A percentile compares a stretch with the other conserved stretches of the same genome.
Conservation (phyloP, 2,329 filamentous ascomycete species). For the Pseudocercospora eumusae region DNA sequence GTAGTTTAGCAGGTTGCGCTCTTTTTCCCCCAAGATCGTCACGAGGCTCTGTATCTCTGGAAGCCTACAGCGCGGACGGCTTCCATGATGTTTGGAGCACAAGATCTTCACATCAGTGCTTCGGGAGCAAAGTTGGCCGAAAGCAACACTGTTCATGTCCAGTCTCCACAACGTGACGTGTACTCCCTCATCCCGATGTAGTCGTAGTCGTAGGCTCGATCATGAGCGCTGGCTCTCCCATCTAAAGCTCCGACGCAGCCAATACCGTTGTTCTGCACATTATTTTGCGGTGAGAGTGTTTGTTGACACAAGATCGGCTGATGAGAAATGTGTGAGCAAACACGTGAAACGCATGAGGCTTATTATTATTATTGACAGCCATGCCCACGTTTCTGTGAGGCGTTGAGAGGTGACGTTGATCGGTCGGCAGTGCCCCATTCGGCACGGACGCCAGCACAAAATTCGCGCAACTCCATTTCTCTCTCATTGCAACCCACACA, state of each 20-base stretch:
- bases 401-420: conserved; percentile 2
- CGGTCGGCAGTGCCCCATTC: background rate
- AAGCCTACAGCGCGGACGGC: background rate
- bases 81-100: background rate
- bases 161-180: background rate
- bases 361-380: background rate
- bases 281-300: background rate
- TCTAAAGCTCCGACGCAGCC: background rate
- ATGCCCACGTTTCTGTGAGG: conserved; percentile 1
- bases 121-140: background rate
- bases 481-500: background rate
- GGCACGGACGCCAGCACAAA: background rate
- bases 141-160: background rate
- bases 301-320: conserved; percentile 4
- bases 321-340: background rate
- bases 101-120: background rate
- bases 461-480: conserved; percentile 2
- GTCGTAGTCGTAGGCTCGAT: background rate
- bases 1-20: background rate
- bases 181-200: background rate
- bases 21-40: background rate
- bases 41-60: background rate
- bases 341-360: background rate
- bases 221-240: background rate
- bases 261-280: background rate